These are phyloP conservation scores for Cyamopsis tetragonoloba DNA, from an alignment of 306 rosid species.

Conservation along the genomic window DNA sequence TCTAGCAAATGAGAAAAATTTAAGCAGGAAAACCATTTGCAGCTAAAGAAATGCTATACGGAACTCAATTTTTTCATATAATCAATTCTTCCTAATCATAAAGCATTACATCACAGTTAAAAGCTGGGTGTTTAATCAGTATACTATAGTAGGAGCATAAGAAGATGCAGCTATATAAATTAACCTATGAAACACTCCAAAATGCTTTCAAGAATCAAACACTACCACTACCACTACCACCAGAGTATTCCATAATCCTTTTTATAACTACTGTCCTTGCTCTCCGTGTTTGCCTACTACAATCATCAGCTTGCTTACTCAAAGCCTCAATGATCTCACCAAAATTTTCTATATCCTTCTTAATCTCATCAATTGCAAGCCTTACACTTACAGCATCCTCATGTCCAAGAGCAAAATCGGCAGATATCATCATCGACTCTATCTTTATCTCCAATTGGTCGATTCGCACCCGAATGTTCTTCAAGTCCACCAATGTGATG, in stretches of 20 bases:
- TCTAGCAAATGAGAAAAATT: neutral
- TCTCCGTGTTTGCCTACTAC: constrained; percentile 53
- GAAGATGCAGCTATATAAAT: constrained; percentile 16
- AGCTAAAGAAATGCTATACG: neutral
- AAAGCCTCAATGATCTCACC: constrained; percentile 49
- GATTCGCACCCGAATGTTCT: constrained; percentile 47
- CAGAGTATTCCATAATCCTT: constrained; percentile 46
- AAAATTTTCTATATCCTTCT: constrained; percentile 66
- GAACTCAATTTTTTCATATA: constrained; percentile 18
- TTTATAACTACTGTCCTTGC: constrained; percentile 70
- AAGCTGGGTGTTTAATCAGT: constrained; percentile 23
- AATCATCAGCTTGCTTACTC: constrained; percentile 58
- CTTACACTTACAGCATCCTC: constrained; percentile 62
- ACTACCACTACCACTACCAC: too few relatives aligned
- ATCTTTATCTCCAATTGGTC: constrained; percentile 49
- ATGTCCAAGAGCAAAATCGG: constrained; percentile 64
- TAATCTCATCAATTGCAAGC: constrained; percentile 71
- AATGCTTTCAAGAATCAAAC: constrained; percentile 19
- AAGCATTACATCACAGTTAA: neutral
- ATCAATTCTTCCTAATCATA: constrained; percentile 10
- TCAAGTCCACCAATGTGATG: constrained; percentile 58
- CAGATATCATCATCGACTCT: constrained; percentile 43
- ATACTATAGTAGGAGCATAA: neutral
- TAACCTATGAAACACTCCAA: constrained; percentile 24
- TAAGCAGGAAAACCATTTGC: neutral